Evolutionary conservation across 176 grass and related monocot species (phyloP), one percentile per base, ranked within the genome.

Genomic region (Chrysopogon serrulatus): DNA sequence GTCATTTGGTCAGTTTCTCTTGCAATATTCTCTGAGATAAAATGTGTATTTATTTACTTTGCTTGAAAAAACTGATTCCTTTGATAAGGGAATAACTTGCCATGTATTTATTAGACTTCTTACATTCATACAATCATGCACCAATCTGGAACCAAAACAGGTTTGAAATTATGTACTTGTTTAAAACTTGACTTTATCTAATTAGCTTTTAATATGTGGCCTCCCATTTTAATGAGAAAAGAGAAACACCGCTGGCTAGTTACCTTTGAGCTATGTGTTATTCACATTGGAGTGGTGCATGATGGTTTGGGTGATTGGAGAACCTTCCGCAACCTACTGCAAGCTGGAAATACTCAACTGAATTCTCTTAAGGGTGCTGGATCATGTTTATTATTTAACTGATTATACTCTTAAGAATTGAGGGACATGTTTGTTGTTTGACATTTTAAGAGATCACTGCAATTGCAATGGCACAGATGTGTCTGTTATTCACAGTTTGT

Each of bases 11-110:
- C 48, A 62, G 31, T 57, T 76, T 33, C 47, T 54, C 72, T 56
- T 89, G 61, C 78, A 68, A 27, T 89, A 17, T 36, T 74, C n/a
- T 28, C 37, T 75, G 30, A 71, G 16, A n/a, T 53, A 65, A 15
- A 87, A 24, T 77, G 8, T 59, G 5, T n/a, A 64, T 16, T 37
- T 66, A 67, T 26, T 19, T 65, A 49, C 0, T 68, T 67, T 66
- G 43, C 30, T 67, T 35, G 18, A 6, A 33, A 67, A 34, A 45
- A 34, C 17, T 74, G 36, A 19, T 61, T 37, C 35, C 37, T 57
- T 75, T 47, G 28, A 42, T 66, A 76, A 67, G 35, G 5, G 63
- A 64, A 39, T 6, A 7, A 43, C 27, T 84, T 30, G 14, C 64
- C 4, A 31, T 82, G 36, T 8, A 71, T 70, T 8, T 78, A 21